Conservation (phyloP, 2,329 filamentous ascomycete species). For the Fusarium sororula region DNA sequence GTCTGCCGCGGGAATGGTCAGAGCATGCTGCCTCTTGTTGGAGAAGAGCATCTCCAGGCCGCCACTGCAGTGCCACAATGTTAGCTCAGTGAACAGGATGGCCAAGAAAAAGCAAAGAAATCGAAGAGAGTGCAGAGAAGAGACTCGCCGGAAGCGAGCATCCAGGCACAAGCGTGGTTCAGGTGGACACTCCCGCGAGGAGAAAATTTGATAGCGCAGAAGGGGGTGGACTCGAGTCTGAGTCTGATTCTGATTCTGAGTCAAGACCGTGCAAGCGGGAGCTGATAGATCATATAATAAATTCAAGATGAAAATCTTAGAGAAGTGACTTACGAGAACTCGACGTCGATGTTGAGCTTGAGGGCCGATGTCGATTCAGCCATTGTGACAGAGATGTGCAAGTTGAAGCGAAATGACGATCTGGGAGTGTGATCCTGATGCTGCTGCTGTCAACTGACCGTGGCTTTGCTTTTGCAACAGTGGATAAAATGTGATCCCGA, state of each 20-base stretch:
- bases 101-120: conserved; percentile 13
- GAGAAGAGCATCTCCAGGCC: conserved; percentile 95
- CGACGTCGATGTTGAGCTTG: conserved; percentile 70
- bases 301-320: conserved; percentile 9
- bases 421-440: background rate
- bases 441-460: conserved; percentile 1
- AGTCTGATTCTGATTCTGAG: background rate
- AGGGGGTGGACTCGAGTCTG: conserved; percentile 11
- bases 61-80: conserved; percentile 64
- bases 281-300: conserved; percentile 42
- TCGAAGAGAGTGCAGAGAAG: conserved; percentile 8
- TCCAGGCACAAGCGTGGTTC: conserved; percentile 33
- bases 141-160: conserved; percentile 3
- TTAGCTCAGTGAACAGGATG: conserved; percentile 26
- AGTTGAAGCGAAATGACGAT: conserved; percentile 9
- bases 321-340: conserved; percentile 67
- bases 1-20: conserved; percentile 73
- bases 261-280: conserved; percentile 17
- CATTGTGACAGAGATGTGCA: conserved; percentile 21
- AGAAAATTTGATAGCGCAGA: conserved; percentile 8
- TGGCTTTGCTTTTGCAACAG: conserved; percentile 28
- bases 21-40: conserved; percentile 76
- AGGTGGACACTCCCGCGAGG: conserved; percentile 13
- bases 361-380: conserved; percentile 31
- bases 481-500: conserved; percentile 3